Conservation (phyloP, 345 rosid species). For the Clausena lansium region DNA sequence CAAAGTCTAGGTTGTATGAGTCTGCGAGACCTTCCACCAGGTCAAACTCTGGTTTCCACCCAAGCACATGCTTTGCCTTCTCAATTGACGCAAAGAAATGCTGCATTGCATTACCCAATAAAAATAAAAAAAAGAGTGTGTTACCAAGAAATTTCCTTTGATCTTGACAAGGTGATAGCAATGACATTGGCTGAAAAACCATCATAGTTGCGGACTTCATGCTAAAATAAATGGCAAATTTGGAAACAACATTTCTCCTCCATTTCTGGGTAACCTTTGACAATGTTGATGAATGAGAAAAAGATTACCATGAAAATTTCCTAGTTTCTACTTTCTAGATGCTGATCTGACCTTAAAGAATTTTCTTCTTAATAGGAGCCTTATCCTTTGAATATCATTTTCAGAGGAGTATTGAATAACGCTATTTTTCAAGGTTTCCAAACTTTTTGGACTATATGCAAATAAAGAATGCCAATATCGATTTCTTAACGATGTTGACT, state of each 20-base stretch:
- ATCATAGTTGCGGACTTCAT: neutral
- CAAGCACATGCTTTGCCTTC: slow-evolving; percentile 83
- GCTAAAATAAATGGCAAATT: neutral
- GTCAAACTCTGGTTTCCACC: slow-evolving; percentile 74
- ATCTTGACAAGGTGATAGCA: neutral
- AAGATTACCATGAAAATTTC: neutral
- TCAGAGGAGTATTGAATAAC: neutral
- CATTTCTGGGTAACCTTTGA: neutral
- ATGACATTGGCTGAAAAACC: neutral
- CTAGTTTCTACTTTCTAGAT: neutral
- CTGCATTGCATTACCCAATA: slow-evolving; percentile 39
- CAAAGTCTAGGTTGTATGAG: slow-evolving; percentile 89
- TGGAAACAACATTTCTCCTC: neutral
- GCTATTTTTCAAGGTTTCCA: neutral
- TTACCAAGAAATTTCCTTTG: neutral
- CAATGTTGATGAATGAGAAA: neutral
- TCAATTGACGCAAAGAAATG: slow-evolving; percentile 94
- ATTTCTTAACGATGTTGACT: neutral
- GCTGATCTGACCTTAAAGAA: neutral
- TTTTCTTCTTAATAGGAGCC: neutral
- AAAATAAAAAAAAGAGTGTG: neutral
- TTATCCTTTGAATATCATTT: neutral
- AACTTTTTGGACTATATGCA: neutral
- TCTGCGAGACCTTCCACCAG: slow-evolving; percentile 93
- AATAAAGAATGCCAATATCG: neutral